Evolutionary conservation across 192 early-diverging fungal species (phyloP).

Genomic region (Coemansia sp.): DNA sequence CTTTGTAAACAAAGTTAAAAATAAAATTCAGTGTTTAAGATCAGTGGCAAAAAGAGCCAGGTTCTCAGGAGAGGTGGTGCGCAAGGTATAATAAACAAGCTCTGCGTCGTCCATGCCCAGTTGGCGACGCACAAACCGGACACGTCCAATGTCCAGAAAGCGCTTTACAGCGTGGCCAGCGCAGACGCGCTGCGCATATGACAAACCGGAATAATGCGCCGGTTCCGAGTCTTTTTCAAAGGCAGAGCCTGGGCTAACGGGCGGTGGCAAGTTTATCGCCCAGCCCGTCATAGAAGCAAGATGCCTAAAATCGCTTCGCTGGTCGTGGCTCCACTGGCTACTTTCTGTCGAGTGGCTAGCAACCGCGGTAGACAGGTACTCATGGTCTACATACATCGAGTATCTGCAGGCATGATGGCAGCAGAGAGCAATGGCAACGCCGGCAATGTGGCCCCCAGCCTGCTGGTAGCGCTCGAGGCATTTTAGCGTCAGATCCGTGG

Average conservation of each 20-base stretch:
- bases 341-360: not conserved
- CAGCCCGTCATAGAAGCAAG: constrained; percentile 77
- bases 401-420: constrained; percentile 84
- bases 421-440: constrained; percentile 84
- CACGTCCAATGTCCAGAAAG: constrained; percentile 75
- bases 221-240: constrained; percentile 12
- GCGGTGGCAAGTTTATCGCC: constrained; percentile 63
- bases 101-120: constrained; percentile 62
- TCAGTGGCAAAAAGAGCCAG: constrained; percentile 66
- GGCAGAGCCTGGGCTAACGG: constrained; percentile 1
- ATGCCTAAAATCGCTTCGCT: constrained; percentile 62
- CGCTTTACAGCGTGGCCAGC: constrained; percentile 78
- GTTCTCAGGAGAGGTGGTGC: constrained; percentile 72
- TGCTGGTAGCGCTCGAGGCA: constrained; percentile 63
- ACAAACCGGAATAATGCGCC: constrained; percentile 69
- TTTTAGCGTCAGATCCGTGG: constrained; percentile 83
- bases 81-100: constrained; percentile 75
- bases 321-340: constrained; percentile 42
- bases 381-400: constrained; percentile 69
- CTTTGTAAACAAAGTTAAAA: constrained; percentile 5
- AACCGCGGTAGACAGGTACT: constrained; percentile 52
- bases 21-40: constrained; percentile 11
- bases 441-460: constrained; percentile 59
- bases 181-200: constrained; percentile 60
- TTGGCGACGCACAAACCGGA: constrained; percentile 53